Evolutionary conservation across 192 early-diverging fungal species (phyloP).

Genomic region (Coemansia asiatica): DNA sequence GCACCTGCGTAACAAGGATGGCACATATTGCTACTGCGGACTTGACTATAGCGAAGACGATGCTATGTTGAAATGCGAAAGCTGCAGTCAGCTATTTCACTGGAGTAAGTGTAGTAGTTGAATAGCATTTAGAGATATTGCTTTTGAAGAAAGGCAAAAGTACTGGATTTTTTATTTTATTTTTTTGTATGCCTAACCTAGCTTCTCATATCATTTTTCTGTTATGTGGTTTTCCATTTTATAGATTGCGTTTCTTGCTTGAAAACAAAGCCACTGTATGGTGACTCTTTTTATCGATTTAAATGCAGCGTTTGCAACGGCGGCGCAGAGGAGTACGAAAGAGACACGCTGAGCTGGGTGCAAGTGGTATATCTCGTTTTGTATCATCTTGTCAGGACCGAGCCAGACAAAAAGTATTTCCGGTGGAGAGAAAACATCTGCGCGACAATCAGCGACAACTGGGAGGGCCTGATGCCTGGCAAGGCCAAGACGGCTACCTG

Average conservation of each 20-base stretch:
- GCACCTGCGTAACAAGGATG: conserved; percentile 63
- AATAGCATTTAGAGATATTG: neutral
- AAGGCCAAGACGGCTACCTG: conserved; percentile 75
- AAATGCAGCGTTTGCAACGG: conserved; percentile 72
- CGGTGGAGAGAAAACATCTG: conserved; percentile 82
- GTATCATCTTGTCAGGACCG: conserved; percentile 66
- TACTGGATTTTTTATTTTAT: neutral
- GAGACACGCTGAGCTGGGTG: conserved; percentile 71
- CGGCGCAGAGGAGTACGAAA: conserved; percentile 63
- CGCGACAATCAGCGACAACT: conserved; percentile 70
- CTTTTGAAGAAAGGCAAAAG: neutral
- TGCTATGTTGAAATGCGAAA: conserved; percentile 66
- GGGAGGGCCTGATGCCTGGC: conserved; percentile 70
- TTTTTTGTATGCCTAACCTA: neutral
- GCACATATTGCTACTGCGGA: conserved; percentile 81
- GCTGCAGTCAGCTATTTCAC: conserved; percentile 74
- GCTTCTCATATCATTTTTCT: neutral
- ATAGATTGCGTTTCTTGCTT: conserved; percentile 67
- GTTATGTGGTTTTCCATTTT: neutral
- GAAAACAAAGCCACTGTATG: conserved; percentile 61
- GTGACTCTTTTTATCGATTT: conserved; percentile 76
- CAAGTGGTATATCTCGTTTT: conserved; percentile 71
- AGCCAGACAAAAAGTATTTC: conserved; percentile 68
- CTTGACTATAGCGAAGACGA: conserved; percentile 60
- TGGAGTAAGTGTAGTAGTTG: conserved; percentile 52